Percentiles rank a stretch among this genome's conserved stretches.
phyloP scores from a whole-genome alignment of 116 monocot species.

The Zostera marina region DNA sequence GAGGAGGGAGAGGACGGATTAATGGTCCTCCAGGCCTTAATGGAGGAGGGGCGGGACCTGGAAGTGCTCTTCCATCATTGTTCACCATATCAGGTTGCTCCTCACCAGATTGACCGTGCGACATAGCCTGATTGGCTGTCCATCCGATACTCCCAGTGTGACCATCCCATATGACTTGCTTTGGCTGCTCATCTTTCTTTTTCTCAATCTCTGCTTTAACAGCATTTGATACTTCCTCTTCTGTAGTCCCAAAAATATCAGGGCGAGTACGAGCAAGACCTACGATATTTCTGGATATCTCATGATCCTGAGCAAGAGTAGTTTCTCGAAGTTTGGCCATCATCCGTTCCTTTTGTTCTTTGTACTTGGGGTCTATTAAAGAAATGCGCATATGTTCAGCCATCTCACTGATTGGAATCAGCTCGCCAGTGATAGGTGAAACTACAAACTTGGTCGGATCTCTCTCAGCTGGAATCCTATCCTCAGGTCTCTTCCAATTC shows the following conservation, averaged over 20 bases:
- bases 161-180: slow-evolving; percentile 98
- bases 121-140: slow-evolving; percentile 86
- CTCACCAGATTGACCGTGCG: slow-evolving; percentile 31
- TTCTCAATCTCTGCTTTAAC: slow-evolving; percentile 98
- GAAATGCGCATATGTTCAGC: slow-evolving; percentile 98
- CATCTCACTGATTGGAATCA: slow-evolving; percentile 95
- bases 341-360: slow-evolving; percentile 99
- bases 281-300: slow-evolving; percentile 95
- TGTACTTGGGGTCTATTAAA: slow-evolving; percentile 96
- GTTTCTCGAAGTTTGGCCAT: slow-evolving; percentile 98
- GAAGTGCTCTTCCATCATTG: slow-evolving; percentile 28
- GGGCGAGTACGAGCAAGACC: slow-evolving; percentile 94
- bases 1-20: slow-evolving; percentile 68
- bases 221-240: slow-evolving; percentile 94
- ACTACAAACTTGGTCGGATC: slow-evolving; percentile 91
- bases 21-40: slow-evolving; percentile 44
- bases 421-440: slow-evolving; percentile 90
- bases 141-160: slow-evolving; percentile 94
- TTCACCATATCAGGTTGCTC: slow-evolving; percentile 30
- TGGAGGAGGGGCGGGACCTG: slow-evolving; percentile 61
- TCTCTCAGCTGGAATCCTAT: slow-evolving; percentile 60
- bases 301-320: slow-evolving; percentile 87
- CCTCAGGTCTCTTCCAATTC: slow-evolving; percentile 97
- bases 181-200: slow-evolving; percentile 96
- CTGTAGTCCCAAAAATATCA: slow-evolving; percentile 97